Evolutionary conservation across 257 asterid species (phyloP).

Genomic region (Solanum corneliomulleri): DNA sequence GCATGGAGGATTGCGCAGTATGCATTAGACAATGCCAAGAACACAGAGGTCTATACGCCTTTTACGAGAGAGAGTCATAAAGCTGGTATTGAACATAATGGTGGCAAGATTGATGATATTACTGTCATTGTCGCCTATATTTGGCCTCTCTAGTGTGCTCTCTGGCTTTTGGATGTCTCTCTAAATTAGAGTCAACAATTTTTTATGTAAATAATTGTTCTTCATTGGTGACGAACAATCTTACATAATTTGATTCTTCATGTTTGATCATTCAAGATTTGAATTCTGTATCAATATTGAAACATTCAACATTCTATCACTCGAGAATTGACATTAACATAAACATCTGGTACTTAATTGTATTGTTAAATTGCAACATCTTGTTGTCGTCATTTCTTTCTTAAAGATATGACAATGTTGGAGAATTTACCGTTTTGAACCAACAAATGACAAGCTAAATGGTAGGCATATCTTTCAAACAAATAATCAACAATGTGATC

Average conservation of each 20-base stretch:
- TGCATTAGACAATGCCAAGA: not conserved
- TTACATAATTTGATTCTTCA: not conserved
- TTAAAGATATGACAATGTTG: not conserved
- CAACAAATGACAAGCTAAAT: not conserved
- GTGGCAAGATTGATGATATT: constrained; percentile 47
- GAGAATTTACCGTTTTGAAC: not conserved
- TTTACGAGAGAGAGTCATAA: constrained; percentile 10
- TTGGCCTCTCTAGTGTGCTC: not conserved
- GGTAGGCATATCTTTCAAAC: not conserved
- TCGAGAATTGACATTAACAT: not conserved
- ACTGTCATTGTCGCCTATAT: constrained; percentile 25
- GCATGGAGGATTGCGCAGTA: not conserved
- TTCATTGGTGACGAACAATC: not conserved
- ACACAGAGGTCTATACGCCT: not conserved
- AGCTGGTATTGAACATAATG: constrained; percentile 5
- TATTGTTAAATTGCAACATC: not conserved
- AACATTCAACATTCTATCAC: not conserved
- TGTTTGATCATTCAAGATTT: not conserved
- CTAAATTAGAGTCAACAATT: not conserved
- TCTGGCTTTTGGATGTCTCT: not conserved
- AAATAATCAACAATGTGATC: not conserved
- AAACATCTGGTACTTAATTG: not conserved
- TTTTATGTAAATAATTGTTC: not conserved
- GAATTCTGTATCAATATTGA: not conserved
- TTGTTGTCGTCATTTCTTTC: not conserved